Evolutionary conservation across 192 early-diverging fungal genomes (phyloP), one percentile per base, ranked within the genome.

Genomic region (Gaertneriomyces semiglobifer): DNA sequence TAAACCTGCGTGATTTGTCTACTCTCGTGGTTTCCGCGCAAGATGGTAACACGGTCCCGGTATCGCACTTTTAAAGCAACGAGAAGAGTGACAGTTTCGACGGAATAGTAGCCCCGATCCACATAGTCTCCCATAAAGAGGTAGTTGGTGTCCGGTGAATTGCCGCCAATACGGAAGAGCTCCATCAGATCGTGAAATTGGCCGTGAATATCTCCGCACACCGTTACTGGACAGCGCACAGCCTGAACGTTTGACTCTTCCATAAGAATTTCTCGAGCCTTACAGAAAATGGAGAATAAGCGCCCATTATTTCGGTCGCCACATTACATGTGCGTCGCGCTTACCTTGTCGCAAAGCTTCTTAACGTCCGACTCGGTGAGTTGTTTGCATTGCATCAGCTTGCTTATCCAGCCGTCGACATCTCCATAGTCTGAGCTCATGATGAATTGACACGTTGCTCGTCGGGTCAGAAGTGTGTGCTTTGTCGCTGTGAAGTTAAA

Each of bases 111-210:
- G 45, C 94, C 94, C 63, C 93, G 88, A 81, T 97, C 95, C 10
- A 97, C 94, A 82, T 94, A 95, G 73, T 95, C 95, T 75, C 92
- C 96, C 90, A 98, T 93, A 74, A 98, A 98, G 63, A 98, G 79
- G 68, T 98, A 98, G 78, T 95, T 98, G 47, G 96, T 98, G 64
- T 95, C 92, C 5, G 96, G 96, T 60, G 88, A 93, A 71, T 94
- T 92, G 58, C 93, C 94, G 67, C 95, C 95, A 60, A 94, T 92
- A 63, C 80, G 77, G 70, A 98, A 94, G 25, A 98, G 87, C 71
- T 98, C 90, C 76, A 90, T 92, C 40, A 98, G 77, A 77, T 98
- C 95, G 77, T 94, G 89, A 74, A 98, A 98, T 71, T 98, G 95
- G 45, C 95, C 95, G 76, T 98, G 95, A 70, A 98, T 98, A 70